Base-by-base conservation (phyloP, 768 basidiomycete genomes). In the Cystobasidium onofrii region DNA sequence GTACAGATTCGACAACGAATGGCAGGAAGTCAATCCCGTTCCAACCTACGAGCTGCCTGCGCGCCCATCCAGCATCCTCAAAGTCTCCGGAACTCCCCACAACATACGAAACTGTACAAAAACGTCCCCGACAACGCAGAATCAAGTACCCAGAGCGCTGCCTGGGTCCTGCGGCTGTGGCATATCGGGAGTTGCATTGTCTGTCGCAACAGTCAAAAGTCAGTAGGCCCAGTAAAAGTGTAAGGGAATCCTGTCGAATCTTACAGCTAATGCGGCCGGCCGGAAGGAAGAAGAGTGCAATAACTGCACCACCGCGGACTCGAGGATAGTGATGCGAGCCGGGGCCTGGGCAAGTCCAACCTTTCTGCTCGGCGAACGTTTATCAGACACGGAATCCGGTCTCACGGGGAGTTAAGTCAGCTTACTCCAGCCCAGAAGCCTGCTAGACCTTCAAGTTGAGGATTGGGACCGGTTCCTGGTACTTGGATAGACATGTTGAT, bases 401-500 rank as follows among this genome's bases (percentile, higher is more conserved):
- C n/a, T n/a, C n/a, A n/a, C n/a, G n/a, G n/a, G n/a, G n/a, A n/a
- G n/a, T n/a, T n/a, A n/a, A n/a, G n/a, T n/a, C n/a, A n/a, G n/a
- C 63, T 34, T n/a, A 64, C 63, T 41, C 63, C 63, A 12, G 36
- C 63, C 63, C 63, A 64, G 34, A 64, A 64, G 44, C 36, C 44
- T 25, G 25, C 63, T 27, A 64, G 39, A 36, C 63, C 63, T 39
- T 64, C 63, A 17, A 64, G 36, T 36, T 64, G 63, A 34, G 63
- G 63, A 29, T 64, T 64, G 1, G 63, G 63, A 7, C 63, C 63
- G 63, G 63, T 64, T 25, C 63, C 63, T 41, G 63, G 63, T 20
- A 64, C 63, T 46, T 64, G 63, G n/a, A 64, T 64, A 17, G 63
- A 64, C 63, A 64, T 64, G 34, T 64, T 64, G 39, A 64, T 64